phyloP scores from a whole-genome alignment of 75 land plant species.

The Pinus albicaulis region DNA sequence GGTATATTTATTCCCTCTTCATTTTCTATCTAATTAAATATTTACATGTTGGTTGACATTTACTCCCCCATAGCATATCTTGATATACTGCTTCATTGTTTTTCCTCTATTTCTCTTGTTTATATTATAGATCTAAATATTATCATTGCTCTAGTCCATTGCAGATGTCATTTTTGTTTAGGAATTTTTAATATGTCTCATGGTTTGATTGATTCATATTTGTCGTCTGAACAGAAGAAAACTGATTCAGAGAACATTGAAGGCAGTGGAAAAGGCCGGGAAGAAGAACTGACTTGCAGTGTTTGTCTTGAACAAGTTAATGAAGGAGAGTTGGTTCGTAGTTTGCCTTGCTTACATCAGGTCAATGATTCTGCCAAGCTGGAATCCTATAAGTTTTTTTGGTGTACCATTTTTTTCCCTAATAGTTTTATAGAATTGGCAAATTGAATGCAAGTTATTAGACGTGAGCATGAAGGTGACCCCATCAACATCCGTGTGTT shows the following conservation, averaged over 20 bases:
- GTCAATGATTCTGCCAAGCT: slow-evolving; percentile 18
- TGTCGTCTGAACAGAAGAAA: slow-evolving; percentile 39
- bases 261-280: slow-evolving; percentile 27
- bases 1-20: background rate
- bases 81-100: background rate
- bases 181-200: background rate
- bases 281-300: slow-evolving; percentile 89
- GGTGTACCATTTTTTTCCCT: background rate
- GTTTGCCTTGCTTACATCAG: slow-evolving; percentile 94
- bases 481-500: background rate
- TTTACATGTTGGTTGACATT: background rate
- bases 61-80: background rate
- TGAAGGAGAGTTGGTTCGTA: slow-evolving; percentile 77
- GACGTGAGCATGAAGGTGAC: background rate
- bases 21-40: background rate
- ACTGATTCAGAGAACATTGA: slow-evolving; percentile 22
- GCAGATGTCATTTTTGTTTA: background rate
- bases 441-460: background rate
- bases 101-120: background rate
- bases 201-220: background rate
- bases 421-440: background rate
- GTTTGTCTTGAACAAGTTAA: slow-evolving; percentile 92
- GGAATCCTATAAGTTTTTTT: background rate
- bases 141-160: background rate
- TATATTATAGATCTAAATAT: background rate